A percentile compares a stretch with the other conserved stretches of the same genome.
phyloP scores from a whole-genome alignment of 805 yeast genomes.

The Starmerella apis region DNA sequence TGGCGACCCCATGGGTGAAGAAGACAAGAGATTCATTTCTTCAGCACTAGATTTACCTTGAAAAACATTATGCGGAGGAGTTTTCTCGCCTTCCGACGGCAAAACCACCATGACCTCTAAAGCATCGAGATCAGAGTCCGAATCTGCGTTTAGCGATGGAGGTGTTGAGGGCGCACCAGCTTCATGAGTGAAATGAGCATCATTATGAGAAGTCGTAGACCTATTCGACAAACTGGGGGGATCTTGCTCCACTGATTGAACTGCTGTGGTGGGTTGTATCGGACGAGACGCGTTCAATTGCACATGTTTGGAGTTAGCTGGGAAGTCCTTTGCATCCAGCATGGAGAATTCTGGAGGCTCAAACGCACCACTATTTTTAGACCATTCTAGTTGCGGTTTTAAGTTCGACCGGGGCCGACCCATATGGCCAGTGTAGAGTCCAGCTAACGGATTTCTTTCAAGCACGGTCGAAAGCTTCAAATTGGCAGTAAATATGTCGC shows the following conservation, averaged over 20 bases:
- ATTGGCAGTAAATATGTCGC: too few species aligned
- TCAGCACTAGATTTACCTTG: background rate
- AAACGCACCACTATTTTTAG: constrained; percentile 1
- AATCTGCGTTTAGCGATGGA: background rate
- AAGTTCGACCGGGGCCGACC: constrained; percentile 10
- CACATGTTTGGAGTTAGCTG: background rate
- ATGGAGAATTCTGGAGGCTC: constrained; percentile 1
- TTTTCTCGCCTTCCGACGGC: background rate
- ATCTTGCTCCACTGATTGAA: too few species aligned
- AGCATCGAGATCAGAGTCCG: background rate
- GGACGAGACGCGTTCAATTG: background rate
- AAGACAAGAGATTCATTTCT: background rate
- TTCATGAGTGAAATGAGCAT: background rate
- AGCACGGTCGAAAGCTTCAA: too few species aligned
- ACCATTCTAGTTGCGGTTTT: constrained; percentile 6
- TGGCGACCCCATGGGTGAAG: background rate
- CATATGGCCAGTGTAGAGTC: background rate
- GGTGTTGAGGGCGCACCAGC: background rate
- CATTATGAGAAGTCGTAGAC: background rate
- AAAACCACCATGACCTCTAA: background rate
- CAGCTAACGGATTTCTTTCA: too few species aligned
- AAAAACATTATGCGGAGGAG: background rate
- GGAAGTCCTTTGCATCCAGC: background rate
- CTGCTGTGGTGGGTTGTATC: background rate
- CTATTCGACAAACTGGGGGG: background rate